Percentiles rank a stretch among this genome's conserved stretches.
phyloP scores from a whole-genome alignment of 2,329 filamentous ascomycete species.

The Pseudogymnoascus sp. region DNA sequence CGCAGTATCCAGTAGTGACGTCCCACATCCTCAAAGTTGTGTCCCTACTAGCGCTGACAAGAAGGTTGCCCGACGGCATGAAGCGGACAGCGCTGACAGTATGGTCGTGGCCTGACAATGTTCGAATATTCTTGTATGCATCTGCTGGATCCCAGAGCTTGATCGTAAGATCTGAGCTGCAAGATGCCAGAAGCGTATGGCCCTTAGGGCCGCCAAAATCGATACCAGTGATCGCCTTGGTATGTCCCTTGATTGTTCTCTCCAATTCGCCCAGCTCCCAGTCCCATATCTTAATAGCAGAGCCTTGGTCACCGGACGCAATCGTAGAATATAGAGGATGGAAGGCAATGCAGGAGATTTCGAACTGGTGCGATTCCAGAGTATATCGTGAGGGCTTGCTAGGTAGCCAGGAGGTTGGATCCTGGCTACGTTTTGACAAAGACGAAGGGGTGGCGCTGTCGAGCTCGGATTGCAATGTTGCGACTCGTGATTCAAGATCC shows the following conservation, averaged over 20 bases:
- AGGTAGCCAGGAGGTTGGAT: constrained; percentile 83
- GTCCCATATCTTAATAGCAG: constrained; percentile 94
- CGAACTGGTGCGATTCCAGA: constrained; percentile 72
- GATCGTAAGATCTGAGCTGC: constrained; percentile 80
- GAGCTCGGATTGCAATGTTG: constrained; percentile 70
- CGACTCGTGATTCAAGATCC: constrained; percentile 75
- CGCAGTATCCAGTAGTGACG: constrained; percentile 83
- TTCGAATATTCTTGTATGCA: constrained; percentile 92
- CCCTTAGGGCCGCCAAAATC: constrained; percentile 84
- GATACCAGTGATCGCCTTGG: constrained; percentile 77
- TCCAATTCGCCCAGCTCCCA: constrained; percentile 92
- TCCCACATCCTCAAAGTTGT: constrained; percentile 86
- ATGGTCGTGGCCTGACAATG: constrained; percentile 85
- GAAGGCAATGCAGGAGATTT: constrained; percentile 83
- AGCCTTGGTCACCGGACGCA: constrained; percentile 85
- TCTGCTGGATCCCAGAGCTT: constrained; percentile 91
- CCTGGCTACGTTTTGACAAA: constrained; percentile 71
- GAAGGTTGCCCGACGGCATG: constrained; percentile 75
- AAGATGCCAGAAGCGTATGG: constrained; percentile 61
- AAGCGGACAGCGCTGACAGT: constrained; percentile 85
- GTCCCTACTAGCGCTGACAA: constrained; percentile 81
- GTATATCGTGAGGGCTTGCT: constrained; percentile 71
- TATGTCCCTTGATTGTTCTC: constrained; percentile 85
- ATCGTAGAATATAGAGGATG: constrained; percentile 87
- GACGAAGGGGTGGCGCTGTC: constrained; percentile 73